Evolutionary conservation across 768 basidiomycete genomes (phyloP), one percentile per base, ranked within the genome.

Genomic region (Mycena albidolilacea): DNA sequence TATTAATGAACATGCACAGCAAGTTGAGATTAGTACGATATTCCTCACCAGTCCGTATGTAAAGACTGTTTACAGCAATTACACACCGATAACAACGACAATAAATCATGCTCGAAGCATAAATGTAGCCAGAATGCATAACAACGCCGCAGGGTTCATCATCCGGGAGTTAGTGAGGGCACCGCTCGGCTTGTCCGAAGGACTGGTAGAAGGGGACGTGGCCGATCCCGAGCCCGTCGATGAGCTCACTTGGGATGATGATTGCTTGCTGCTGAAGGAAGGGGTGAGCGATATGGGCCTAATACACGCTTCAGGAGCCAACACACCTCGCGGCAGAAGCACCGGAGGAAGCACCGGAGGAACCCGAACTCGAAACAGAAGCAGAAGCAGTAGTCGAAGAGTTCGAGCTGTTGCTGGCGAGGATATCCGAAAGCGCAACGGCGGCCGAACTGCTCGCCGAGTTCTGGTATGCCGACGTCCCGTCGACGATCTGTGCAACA

Each of bases 391-490:
- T 14, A 9, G 2, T 43, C 14, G 46, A 12, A 38, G 67, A 41
- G 46, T 8, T 21, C 10, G 38, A 35, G 41, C 41, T 60, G 44
- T 37, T 37, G 37, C 7, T 37, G 52, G 50, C 41, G 15, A 68
- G 11, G 43, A 81, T 81, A 41, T 75, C 81, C 1, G 74, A 77
- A 17, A 72, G 59, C 23, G 76, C 71, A 7, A 86, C 85, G 14
- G 82, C 73, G 0, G 83, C 84, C 14, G 64, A 61, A 58, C 83
- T 75, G 79, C 83, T 76, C 35, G 78, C 73, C 4, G 88, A 81
- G 76, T 90, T 90, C 78, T 87, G 87, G 70, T 90, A 91, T 17
- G 82, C 71, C 21, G 81, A 78, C 50, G 84, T 82, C 35, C 81
- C 78, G 19, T 79, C 84, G 19, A 85, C 79, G 69, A 88, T 74